phyloP scores from a whole-genome alignment of 2,329 filamentous ascomycete genomes.

The Knoxdaviesia proteae region DNA sequence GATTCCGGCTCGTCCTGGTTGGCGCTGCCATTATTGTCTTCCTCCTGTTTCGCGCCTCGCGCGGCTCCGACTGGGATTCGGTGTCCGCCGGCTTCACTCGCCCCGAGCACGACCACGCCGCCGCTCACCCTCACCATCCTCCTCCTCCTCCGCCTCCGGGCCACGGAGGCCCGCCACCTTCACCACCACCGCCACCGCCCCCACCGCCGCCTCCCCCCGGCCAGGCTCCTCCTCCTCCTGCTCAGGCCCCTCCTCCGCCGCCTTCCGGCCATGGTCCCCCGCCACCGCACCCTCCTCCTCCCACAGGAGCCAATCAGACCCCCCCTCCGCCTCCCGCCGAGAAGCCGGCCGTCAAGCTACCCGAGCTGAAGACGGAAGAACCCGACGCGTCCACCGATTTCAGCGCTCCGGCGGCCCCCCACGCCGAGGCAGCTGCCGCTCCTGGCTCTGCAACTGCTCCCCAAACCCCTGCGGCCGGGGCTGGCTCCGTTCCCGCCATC shows the following conservation, averaged over 20 bases:
- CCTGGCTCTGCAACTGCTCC: neutral
- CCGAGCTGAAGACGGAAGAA: constrained; percentile 2
- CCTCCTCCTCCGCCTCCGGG: neutral
- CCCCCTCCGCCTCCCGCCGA: neutral
- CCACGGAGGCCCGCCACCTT: neutral
- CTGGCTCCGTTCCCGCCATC: neutral
- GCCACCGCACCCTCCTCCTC: too few species aligned
- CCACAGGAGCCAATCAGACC: neutral
- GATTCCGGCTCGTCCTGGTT: constrained; percentile 39
- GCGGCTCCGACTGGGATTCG: constrained; percentile 10
- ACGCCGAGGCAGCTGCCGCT: neutral
- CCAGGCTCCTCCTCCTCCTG: too few species aligned
- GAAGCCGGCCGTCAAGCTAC: constrained; percentile 4
- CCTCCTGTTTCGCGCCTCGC: constrained; percentile 16
- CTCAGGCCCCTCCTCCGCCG: too few species aligned
- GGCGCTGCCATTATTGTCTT: constrained; percentile 33
- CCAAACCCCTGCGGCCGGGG: neutral
- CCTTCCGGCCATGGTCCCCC: too few species aligned
- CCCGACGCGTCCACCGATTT: neutral
- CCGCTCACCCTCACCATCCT: neutral
- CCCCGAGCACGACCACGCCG: neutral
- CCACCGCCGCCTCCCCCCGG: too few species aligned
- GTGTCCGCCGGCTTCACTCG: constrained; percentile 1
- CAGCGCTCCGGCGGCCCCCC: neutral
- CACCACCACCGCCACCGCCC: neutral